Conservation (phyloP, 371 early-diverging fungal species). For the Lichtheimia corymbifera region DNA sequence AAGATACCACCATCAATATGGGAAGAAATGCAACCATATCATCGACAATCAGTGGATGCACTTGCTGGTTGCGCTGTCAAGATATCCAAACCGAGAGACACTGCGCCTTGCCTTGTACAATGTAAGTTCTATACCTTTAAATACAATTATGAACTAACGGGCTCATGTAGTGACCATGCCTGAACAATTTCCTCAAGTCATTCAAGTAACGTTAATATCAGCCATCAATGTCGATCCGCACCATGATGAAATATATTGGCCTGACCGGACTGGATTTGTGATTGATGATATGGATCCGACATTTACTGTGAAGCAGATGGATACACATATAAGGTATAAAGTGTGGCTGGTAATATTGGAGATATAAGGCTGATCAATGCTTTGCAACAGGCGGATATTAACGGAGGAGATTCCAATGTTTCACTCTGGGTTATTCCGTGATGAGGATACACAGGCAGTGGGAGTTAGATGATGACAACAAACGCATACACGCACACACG, state of each 20-base stretch:
- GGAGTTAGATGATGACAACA: too few relatives aligned
- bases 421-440: background rate
- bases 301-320: background rate
- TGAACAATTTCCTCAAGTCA: background rate
- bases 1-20: conserved; percentile 1
- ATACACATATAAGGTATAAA: background rate
- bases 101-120: background rate
- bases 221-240: background rate
- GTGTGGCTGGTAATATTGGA: too few relatives aligned
- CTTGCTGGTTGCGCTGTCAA: background rate
- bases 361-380: too few relatives aligned
- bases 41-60: background rate
- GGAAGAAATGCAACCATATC: background rate
- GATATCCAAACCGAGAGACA: conserved; percentile 1
- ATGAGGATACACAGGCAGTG: background rate
- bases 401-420: background rate
- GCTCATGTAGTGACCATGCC: background rate
- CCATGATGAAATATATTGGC: background rate
- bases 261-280: background rate
- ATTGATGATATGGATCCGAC: background rate
- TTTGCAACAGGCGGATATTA: background rate
- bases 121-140: background rate
- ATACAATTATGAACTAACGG: background rate
- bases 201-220: background rate
- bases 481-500: too few relatives aligned